Base-by-base conservation (phyloP, 148 eudicot genomes). In the Oxyria digyna region DNA sequence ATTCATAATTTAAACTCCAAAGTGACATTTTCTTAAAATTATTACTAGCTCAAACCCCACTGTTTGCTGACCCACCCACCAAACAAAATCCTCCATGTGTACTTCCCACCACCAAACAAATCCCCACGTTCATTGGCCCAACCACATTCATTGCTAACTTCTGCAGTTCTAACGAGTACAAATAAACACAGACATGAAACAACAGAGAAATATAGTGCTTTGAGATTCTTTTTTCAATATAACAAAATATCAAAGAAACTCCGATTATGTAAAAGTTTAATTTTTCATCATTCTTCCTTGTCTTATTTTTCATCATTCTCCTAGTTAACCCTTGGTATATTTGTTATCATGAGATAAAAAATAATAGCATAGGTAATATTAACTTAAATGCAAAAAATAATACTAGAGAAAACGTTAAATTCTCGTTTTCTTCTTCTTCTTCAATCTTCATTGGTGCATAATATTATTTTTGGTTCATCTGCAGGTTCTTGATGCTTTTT, bases 401-500 rank as follows among this genome's bases (percentile, higher is more conserved):
- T 26, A 12, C 29, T 35, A 27, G 4, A 27, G 64, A 29, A 26
- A 14, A 59, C 37, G 9, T 14, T 14, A 59, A 17, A 4, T 37
- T 18, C 18, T 67, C 29, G 21, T 67, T 10, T 42, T 67, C 68
- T 33, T 38, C 8, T 26, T 20, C 57, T 54, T 18, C 10, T 35
- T 35, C n/a, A n/a, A n/a, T n/a, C 3, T 6, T 35, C 38, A 43
- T 24, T 26, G 52, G 35, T 42, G 11, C 65, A 26, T 4, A 42
- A 43, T 67, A 4, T 29, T 46, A 8, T 14, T 18, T 24, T 68
- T 77, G 65, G 4, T 77, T 67, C 69, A 69, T 38, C 72, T 85
- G 89, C 81, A 95, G 99, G 82, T 88, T 76, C 81, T 95, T 67
- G 97, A 91, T 81, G 87, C 88, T 48, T 88, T 87, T 74, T 84